phyloP scores from a whole-genome alignment of 306 rosid species.

The Pyrus pyrifolia region DNA sequence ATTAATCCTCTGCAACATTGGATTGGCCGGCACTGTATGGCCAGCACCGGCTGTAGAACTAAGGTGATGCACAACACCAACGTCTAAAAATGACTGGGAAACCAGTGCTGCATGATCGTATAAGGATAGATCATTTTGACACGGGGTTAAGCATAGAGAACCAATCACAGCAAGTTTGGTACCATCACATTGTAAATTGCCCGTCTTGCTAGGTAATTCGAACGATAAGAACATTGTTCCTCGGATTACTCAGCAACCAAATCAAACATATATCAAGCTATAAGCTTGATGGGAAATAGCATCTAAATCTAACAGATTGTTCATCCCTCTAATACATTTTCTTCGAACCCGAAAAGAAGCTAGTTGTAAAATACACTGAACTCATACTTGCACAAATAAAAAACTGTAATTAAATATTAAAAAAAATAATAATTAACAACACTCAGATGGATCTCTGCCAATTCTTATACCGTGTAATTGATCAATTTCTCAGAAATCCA shows the following conservation, averaged over 20 bases:
- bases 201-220: background rate
- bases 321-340: background rate
- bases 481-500: constrained; percentile 1
- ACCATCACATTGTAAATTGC: background rate
- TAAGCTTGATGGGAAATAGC: background rate
- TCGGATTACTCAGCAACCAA: background rate
- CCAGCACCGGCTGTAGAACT: background rate
- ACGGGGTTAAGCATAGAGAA: background rate
- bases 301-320: background rate
- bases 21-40: background rate
- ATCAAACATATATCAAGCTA: background rate
- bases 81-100: background rate
- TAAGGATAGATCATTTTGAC: background rate
- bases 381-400: background rate
- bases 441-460: background rate
- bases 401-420: too few species aligned
- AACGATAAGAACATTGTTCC: background rate
- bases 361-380: background rate
- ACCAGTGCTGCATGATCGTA: background rate
- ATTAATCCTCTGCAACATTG: background rate
- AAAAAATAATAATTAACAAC: background rate
- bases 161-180: background rate
- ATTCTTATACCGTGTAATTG: constrained; percentile 1
- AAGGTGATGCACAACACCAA: background rate
- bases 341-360: background rate